Evolutionary conservation across 192 early-diverging fungal genomes (phyloP).

Genomic region (Coemansia sp.): DNA sequence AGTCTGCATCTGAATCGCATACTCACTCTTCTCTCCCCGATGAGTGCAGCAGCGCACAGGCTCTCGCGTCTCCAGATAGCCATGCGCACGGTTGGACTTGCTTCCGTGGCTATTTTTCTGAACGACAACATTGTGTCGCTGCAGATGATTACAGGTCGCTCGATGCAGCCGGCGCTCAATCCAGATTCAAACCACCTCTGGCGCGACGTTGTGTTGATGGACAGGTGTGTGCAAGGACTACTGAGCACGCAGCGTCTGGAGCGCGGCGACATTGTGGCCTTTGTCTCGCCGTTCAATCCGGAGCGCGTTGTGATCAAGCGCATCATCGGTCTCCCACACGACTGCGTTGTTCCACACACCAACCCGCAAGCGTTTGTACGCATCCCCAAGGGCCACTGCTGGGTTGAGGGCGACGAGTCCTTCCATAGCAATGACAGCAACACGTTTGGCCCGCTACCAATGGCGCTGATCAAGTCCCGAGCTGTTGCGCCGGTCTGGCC

Average conservation of each 20-base stretch:
- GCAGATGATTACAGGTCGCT: conserved; percentile 53
- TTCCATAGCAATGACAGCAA: conserved; percentile 84
- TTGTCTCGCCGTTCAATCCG: conserved; percentile 68
- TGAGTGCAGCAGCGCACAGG: conserved; percentile 10
- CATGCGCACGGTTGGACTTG: conserved; percentile 14
- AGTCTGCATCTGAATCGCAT: not conserved
- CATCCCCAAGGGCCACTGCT: conserved; percentile 78
- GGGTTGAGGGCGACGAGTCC: conserved; percentile 85
- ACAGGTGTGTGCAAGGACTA: conserved; percentile 56
- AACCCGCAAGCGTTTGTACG: conserved; percentile 47
- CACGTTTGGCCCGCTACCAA: conserved; percentile 71
- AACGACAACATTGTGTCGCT: conserved; percentile 47
- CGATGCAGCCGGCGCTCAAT: conserved; percentile 74
- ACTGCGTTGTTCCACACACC: conserved; percentile 56
- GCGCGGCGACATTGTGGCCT: conserved; percentile 71
- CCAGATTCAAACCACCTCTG: conserved; percentile 67
- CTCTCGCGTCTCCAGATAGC: conserved; percentile 11
- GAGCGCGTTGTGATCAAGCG: conserved; percentile 76
- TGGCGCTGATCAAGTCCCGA: conserved; percentile 65
- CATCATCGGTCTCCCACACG: conserved; percentile 80
- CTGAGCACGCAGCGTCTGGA: conserved; percentile 42
- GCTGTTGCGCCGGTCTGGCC: conserved; percentile 70
- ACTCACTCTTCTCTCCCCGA: not conserved
- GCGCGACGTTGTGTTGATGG: conserved; percentile 69
- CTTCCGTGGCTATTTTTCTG: conserved; percentile 31